Percentiles rank a stretch among this genome's conserved stretches.
phyloP scores from a whole-genome alignment of 495 filamentous ascomycete species.

The Copromyces sp. region DNA sequence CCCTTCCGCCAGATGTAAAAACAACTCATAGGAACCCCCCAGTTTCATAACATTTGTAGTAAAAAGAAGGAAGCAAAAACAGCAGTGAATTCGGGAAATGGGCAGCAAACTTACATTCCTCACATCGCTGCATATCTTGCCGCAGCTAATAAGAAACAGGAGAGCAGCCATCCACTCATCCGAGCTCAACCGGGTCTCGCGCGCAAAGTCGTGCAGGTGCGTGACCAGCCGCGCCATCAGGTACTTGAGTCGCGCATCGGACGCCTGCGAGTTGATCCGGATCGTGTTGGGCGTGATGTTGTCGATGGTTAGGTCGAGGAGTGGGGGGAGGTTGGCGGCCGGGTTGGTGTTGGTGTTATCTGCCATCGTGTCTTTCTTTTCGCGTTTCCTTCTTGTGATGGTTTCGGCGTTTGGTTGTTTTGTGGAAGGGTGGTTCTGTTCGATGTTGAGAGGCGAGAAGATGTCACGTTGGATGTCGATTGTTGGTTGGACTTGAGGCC shows the following conservation, averaged over 20 bases:
- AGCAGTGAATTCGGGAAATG: not conserved
- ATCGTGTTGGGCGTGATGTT: slow-evolving; percentile 75
- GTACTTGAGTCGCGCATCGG: slow-evolving; percentile 57
- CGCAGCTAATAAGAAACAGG: slow-evolving; percentile 60
- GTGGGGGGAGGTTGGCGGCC: slow-evolving; percentile 18
- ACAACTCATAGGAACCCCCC: not conserved
- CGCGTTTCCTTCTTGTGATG: not conserved
- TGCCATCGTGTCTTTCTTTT: not conserved
- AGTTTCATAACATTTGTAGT: not conserved
- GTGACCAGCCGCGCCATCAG: slow-evolving; percentile 63
- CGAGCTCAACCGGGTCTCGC: slow-evolving; percentile 69
- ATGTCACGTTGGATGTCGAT: not conserved
- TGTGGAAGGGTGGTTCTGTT: not conserved
- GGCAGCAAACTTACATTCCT: slow-evolving; percentile 27
- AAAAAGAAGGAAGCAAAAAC: not conserved
- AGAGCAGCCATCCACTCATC: slow-evolving; percentile 72
- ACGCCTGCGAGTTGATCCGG: slow-evolving; percentile 61
- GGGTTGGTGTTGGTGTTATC: slow-evolving; percentile 1
- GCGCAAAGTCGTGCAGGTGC: slow-evolving; percentile 75
- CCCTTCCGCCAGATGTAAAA: not conserved
- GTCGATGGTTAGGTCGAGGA: slow-evolving; percentile 68
- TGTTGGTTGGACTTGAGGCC: too few relatives aligned
- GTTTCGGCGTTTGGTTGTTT: not conserved
- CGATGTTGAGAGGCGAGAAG: not conserved
- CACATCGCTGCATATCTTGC: slow-evolving; percentile 61